phyloP scores from a whole-genome alignment of 2,329 filamentous ascomycete genomes.

The Sarocladium kiliense region DNA sequence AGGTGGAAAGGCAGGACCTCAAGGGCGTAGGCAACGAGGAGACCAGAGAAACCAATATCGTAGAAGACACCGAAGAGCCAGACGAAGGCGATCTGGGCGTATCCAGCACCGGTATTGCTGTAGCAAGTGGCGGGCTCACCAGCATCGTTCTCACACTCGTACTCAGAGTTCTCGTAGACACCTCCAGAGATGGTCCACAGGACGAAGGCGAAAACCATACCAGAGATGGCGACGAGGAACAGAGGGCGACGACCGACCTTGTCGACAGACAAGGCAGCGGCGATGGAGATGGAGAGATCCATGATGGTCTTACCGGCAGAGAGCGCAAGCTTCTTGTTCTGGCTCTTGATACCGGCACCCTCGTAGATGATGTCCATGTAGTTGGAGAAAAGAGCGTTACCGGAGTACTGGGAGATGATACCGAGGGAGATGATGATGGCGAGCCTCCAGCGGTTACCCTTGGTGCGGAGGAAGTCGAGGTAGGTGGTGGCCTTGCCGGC shows the following conservation, averaged over 20 bases:
- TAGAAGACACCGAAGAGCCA: slow-evolving; percentile 57
- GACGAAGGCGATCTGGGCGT: slow-evolving; percentile 51
- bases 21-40: slow-evolving; percentile 52
- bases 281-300: slow-evolving; percentile 51
- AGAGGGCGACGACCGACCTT: slow-evolving; percentile 47
- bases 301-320: slow-evolving; percentile 55
- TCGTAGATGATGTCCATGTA: slow-evolving; percentile 60
- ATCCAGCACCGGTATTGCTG: slow-evolving; percentile 40
- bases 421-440: slow-evolving; percentile 58
- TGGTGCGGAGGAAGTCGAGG: slow-evolving; percentile 55
- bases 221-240: slow-evolving; percentile 44
- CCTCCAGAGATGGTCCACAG: slow-evolving; percentile 49
- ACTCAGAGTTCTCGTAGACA: slow-evolving; percentile 40
- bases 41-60: slow-evolving; percentile 54
- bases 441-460: slow-evolving; percentile 60
- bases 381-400: slow-evolving; percentile 63
- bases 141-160: slow-evolving; percentile 13
- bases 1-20: slow-evolving; percentile 55
- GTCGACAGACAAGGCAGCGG: slow-evolving; percentile 45
- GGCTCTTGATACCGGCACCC: slow-evolving; percentile 53
- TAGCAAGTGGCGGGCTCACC: slow-evolving; percentile 20
- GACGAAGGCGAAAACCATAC: slow-evolving; percentile 43
- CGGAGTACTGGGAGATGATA: slow-evolving; percentile 63
- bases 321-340: slow-evolving; percentile 50
- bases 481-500: slow-evolving; percentile 46